A percentile compares a stretch with the other conserved stretches of the same genome.
Conservation (phyloP, 257 asterid species). For the Solanum chilense region DNA sequence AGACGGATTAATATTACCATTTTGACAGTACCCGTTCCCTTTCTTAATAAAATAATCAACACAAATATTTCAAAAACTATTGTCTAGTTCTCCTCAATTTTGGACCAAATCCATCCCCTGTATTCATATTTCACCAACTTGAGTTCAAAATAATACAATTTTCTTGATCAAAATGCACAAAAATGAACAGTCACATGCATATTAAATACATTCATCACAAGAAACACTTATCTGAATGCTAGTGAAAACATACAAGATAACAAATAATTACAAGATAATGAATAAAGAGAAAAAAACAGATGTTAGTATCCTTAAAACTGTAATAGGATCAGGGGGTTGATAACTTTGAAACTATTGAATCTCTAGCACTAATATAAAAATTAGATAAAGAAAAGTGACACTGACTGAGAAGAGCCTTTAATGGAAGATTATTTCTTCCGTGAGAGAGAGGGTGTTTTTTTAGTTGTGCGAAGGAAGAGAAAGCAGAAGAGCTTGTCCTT, state of each 20-base stretch:
- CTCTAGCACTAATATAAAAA: background rate
- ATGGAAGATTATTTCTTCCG: background rate
- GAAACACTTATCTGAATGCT: too few relatives aligned
- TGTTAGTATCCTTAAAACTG: background rate
- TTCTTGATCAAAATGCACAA: background rate
- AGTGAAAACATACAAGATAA: too few relatives aligned
- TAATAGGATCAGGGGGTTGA: background rate
- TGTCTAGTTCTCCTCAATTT: background rate
- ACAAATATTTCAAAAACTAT: background rate
- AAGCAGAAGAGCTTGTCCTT: background rate
- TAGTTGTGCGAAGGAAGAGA: background rate
- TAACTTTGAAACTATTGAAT: background rate
- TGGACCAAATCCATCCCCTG: background rate
- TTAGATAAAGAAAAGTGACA: background rate
- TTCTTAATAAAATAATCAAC: background rate
- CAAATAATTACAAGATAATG: too few relatives aligned
- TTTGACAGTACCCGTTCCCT: too few relatives aligned
- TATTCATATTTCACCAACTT: background rate
- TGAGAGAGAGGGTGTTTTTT: background rate
- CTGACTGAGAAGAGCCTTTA: background rate
- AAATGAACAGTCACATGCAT: too few relatives aligned
- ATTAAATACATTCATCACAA: too few relatives aligned
- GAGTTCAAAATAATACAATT: background rate
- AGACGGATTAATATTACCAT: too few relatives aligned
- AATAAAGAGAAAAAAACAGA: background rate